Evolutionary conservation across 1,284 basidiomycete genomes (phyloP).

Genomic region (Schizophyllum commune): DNA sequence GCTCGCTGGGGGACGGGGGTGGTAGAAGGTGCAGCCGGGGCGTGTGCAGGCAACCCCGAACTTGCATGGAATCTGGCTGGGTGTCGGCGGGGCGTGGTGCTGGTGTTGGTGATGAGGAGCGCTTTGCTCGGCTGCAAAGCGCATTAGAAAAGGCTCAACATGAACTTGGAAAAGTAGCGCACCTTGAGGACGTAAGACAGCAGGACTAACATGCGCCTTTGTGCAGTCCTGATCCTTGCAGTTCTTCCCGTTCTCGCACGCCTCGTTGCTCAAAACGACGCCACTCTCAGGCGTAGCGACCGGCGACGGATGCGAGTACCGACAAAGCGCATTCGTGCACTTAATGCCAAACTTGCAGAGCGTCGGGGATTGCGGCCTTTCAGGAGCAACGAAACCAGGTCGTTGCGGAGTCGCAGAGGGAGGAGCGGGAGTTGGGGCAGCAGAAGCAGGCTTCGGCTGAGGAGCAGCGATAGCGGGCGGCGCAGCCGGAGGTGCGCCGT

Average conservation of each 20-base stretch:
- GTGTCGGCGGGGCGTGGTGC: slow-evolving; percentile 30
- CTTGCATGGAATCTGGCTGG: slow-evolving; percentile 50
- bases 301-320: slow-evolving; percentile 87
- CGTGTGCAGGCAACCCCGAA: slow-evolving; percentile 72
- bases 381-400: slow-evolving; percentile 51
- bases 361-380: slow-evolving; percentile 74
- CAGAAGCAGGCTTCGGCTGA: slow-evolving; percentile 23
- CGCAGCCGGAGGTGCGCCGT: slow-evolving; percentile 17
- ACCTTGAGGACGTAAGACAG: slow-evolving; percentile 59
- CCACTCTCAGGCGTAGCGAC: slow-evolving; percentile 88
- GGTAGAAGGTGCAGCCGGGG: slow-evolving; percentile 61
- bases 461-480: slow-evolving; percentile 7
- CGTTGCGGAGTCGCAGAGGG: slow-evolving; percentile 22
- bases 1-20: slow-evolving; percentile 40
- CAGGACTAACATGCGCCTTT: slow-evolving; percentile 83
- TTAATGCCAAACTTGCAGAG: slow-evolving; percentile 88
- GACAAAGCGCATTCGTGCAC: slow-evolving; percentile 82
- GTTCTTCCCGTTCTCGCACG: slow-evolving; percentile 77
- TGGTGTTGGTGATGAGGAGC: slow-evolving; percentile 34
- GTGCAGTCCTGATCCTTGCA: slow-evolving; percentile 90
- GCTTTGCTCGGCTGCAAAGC: slow-evolving; percentile 17
- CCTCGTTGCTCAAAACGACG: slow-evolving; percentile 86
- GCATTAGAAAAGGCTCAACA: slow-evolving; percentile 6
- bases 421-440: slow-evolving; percentile 27
- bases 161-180: slow-evolving; percentile 15